Conservation (phyloP, 331 rosid genomes). For the Acacia pycnantha region DNA sequence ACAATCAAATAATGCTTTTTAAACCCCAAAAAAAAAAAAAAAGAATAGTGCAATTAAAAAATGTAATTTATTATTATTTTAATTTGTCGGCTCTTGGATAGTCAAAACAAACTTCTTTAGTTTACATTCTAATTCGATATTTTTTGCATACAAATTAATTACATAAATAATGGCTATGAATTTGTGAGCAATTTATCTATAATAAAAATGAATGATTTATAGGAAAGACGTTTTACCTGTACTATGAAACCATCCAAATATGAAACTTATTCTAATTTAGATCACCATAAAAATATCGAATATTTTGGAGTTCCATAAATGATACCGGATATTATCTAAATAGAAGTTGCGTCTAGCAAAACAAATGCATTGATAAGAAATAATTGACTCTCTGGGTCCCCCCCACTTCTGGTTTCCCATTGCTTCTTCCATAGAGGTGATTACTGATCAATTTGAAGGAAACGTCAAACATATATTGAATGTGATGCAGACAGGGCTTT, state of each 20-base stretch:
- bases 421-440: neutral
- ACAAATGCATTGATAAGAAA: neutral
- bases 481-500: neutral
- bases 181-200: neutral
- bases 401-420: neutral
- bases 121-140: neutral
- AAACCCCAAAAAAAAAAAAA: neutral
- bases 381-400: neutral
- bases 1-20: neutral
- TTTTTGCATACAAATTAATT: neutral
- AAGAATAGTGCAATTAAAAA: neutral
- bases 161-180: neutral
- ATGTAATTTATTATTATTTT: neutral
- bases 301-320: neutral
- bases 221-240: neutral
- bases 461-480: neutral
- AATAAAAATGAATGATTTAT: neutral
- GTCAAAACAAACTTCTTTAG: neutral
- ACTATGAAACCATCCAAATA: neutral
- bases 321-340: neutral
- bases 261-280: neutral
- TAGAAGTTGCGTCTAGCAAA: neutral
- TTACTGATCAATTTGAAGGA: neutral
- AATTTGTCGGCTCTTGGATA: neutral
- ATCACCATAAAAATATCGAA: neutral